Evolutionary conservation across 257 asterid genomes (phyloP), one percentile per base, ranked within the genome.

Genomic region (Capsicum baccatum): DNA sequence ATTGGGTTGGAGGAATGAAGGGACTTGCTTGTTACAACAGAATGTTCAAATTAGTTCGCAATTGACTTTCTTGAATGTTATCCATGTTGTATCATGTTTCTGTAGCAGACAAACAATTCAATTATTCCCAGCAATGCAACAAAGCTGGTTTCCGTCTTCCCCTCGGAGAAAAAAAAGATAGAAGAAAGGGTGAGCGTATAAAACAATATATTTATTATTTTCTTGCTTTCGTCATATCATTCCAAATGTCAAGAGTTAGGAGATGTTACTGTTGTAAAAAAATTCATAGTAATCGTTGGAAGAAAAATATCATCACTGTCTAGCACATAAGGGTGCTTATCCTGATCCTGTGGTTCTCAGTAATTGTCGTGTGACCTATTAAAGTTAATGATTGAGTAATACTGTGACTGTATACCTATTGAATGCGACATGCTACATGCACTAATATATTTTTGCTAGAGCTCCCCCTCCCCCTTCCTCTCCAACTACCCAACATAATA

Each of bases 61-160:
- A 2, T 17, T 10, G 69, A 68, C 35, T 16, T 39, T 69, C 13
- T 70, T 83, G 79, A 81, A 81, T 63, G 21, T 59, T 50, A 59
- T 56, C 67, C 33, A 47, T 63, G 64, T 83, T 64, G 33, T 66
- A n/a, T 64, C 52, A 78, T 33, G 35, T 78, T 59, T 83, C 42
- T 1, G 8, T 69, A 37, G 78, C 70, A 50, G 59, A 35, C 80
- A 80, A 74, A 69, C 56, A 39, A 33, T 48, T 21, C 48, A 26
- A 86, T 86, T 71, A 62, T 79, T 81, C 78, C 83, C 52, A 63
- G 67, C 83, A 83, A 79, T 56, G 79, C 68, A 79, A 79, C 83
- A 42, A 81, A 87, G 62, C 90, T 88, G 76, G 62, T 82, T 80
- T 71, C 86, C 81, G 80, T 74, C 83, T 60, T 80, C 64, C 81